phyloP scores from a whole-genome alignment of 352 stramenopile genomes.

The Globisporangium acanthophoron region DNA sequence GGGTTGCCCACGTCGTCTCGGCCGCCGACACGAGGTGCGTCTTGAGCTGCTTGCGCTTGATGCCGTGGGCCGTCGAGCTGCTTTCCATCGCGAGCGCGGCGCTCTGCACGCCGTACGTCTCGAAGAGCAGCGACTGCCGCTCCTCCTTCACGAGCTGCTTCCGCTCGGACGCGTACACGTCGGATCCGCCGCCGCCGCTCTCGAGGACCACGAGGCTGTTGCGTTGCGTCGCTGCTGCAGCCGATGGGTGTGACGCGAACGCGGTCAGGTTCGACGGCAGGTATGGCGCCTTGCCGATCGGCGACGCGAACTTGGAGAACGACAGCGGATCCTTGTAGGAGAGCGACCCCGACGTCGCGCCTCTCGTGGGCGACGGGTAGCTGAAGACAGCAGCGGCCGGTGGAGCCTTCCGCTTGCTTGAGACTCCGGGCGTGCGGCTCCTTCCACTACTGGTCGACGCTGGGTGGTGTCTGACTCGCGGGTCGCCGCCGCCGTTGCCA shows the following conservation, averaged over 20 bases:
- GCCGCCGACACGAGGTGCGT: constrained; percentile 38
- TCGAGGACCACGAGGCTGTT: constrained; percentile 44
- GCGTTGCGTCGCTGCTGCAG: constrained; percentile 6
- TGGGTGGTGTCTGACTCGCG: background rate
- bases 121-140: constrained; percentile 49
- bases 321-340: constrained; percentile 21
- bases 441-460: background rate
- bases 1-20: constrained; percentile 27
- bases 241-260: constrained; percentile 6
- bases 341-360: constrained; percentile 1
- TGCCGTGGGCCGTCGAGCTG: constrained; percentile 22
- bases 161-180: constrained; percentile 11
- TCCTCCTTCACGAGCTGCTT: constrained; percentile 45
- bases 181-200: background rate
- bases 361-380: constrained; percentile 8
- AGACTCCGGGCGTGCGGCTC: constrained; percentile 2
- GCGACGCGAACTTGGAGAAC: constrained; percentile 43
- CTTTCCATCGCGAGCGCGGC: constrained; percentile 2
- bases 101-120: constrained; percentile 50
- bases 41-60: constrained; percentile 54
- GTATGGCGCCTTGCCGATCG: constrained; percentile 34
- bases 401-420: constrained; percentile 24
- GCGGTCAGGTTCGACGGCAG: constrained; percentile 21
- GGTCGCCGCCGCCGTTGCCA: background rate
- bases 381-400: background rate